phyloP scores from a whole-genome alignment of 805 yeast genomes.

The Myxozyma kluyveri region DNA sequence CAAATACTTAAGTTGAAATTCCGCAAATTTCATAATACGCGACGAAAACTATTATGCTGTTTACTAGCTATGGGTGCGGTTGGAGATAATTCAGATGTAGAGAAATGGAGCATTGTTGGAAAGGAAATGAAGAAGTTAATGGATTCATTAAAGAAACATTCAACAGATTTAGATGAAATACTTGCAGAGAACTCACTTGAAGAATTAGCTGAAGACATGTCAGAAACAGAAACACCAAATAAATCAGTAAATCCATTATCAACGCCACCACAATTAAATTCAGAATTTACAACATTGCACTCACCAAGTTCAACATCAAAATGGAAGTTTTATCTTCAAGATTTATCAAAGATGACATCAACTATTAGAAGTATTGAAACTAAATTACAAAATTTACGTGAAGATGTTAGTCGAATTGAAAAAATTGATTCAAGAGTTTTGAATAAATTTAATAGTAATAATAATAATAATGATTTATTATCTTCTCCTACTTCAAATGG shows the following conservation, averaged over 20 bases:
- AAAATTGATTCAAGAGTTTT: not conserved
- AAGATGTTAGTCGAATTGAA: not conserved
- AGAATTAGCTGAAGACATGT: not conserved
- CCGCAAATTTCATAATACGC: constrained; percentile 21
- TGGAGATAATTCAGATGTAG: constrained; percentile 22
- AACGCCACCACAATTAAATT: not conserved
- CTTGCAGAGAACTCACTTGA: no score
- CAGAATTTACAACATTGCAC: not conserved
- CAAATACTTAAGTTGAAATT: constrained; percentile 21
- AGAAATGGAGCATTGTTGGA: constrained; percentile 20
- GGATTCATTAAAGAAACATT: no score
- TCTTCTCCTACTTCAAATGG: no score
- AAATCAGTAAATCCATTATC: not conserved
- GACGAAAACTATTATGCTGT: constrained; percentile 30
- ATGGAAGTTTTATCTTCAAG: constrained; percentile 22
- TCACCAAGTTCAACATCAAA: not conserved
- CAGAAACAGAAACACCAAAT: not conserved
- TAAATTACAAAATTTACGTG: constrained; percentile 25
- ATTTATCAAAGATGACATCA: constrained; percentile 20
- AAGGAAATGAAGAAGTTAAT: constrained; percentile 19
- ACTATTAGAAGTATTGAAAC: constrained; percentile 29
- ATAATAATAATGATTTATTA: no score
- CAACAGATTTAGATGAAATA: no score
- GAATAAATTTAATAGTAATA: no score
- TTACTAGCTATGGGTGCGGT: constrained; percentile 28